phyloP scores from a whole-genome alignment of 148 eudicot species.

The Linanthus parryae region DNA sequence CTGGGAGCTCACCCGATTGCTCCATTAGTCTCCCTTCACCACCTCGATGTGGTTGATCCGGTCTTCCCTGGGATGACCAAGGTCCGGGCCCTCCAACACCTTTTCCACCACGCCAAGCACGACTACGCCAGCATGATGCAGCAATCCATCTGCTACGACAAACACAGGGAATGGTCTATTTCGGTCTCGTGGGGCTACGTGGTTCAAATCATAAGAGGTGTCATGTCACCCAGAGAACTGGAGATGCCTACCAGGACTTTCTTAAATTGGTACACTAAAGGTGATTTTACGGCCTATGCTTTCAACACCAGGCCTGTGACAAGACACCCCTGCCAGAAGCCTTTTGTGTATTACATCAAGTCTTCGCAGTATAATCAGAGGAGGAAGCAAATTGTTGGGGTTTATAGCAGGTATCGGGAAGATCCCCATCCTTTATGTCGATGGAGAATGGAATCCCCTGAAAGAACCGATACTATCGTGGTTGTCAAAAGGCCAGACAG shows the following conservation, averaged over 20 bases:
- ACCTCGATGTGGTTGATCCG: conserved; percentile 43
- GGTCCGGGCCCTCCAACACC: conserved; percentile 21
- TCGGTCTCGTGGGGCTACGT: conserved; percentile 46
- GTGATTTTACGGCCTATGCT: conserved; percentile 44
- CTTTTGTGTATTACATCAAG: conserved; percentile 30
- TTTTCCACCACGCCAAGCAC: conserved; percentile 22
- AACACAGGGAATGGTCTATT: conserved; percentile 30
- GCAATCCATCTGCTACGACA: conserved; percentile 49
- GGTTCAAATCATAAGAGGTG: conserved; percentile 37
- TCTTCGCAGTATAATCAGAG: conserved; percentile 25
- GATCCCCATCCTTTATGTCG: conserved; percentile 28
- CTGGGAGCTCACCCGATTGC: conserved; percentile 42
- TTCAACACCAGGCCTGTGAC: conserved; percentile 43
- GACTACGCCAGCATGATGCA: conserved; percentile 41
- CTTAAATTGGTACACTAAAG: conserved; percentile 38
- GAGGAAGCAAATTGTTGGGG: conserved; percentile 42
- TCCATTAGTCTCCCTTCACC: conserved; percentile 44
- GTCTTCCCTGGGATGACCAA: conserved; percentile 31
- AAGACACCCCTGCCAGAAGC: conserved; percentile 43
- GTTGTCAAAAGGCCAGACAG: conserved; percentile 31
- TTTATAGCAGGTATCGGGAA: conserved; percentile 28
- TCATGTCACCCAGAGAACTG: conserved; percentile 42
- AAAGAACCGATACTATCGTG: conserved; percentile 19
- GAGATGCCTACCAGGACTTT: conserved; percentile 47
- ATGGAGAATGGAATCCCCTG: conserved; percentile 37